These are phyloP conservation scores for Gossypium anomalum DNA, from an alignment of 345 rosid species.

Conservation along the genomic window DNA sequence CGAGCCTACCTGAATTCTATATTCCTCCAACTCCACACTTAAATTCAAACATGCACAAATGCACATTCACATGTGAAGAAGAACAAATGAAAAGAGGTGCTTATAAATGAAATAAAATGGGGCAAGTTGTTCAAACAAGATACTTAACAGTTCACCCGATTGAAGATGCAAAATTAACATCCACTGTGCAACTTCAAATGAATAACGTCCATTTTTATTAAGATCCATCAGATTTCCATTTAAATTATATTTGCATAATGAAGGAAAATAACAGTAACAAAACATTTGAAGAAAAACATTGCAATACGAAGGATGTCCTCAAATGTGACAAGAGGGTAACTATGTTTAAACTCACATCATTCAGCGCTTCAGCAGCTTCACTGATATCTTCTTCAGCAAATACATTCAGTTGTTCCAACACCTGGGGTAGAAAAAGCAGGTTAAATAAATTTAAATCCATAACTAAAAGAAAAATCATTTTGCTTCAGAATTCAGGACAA, in stretches of 20 bases:
- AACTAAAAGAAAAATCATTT: neutral
- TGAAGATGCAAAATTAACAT: neutral
- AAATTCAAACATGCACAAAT: conserved; percentile 1
- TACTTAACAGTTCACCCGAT: neutral
- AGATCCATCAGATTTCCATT: neutral
- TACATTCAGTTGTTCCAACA: conserved; percentile 64
- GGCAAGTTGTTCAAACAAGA: neutral
- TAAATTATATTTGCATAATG: neutral
- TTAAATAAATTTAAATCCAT: conserved; percentile 1
- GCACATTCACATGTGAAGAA: neutral
- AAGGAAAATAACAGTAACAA: neutral
- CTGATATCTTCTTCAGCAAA: conserved; percentile 64
- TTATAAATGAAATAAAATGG: neutral
- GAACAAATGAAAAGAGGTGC: neutral
- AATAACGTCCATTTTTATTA: too few relatives aligned
- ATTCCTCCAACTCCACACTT: neutral
- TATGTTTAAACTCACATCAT: conserved; percentile 57
- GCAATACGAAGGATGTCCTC: neutral
- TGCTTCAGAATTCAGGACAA: neutral
- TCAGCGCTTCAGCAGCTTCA: conserved; percentile 74
- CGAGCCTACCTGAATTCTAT: neutral
- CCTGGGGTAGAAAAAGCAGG: conserved; percentile 33
- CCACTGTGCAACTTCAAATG: neutral
- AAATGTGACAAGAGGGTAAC: neutral
- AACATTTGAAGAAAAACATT: neutral